A percentile compares a stretch with the other conserved stretches of the same genome.
Conservation (phyloP, 2,329 filamentous ascomycete species). For the Xylaria sp. region DNA sequence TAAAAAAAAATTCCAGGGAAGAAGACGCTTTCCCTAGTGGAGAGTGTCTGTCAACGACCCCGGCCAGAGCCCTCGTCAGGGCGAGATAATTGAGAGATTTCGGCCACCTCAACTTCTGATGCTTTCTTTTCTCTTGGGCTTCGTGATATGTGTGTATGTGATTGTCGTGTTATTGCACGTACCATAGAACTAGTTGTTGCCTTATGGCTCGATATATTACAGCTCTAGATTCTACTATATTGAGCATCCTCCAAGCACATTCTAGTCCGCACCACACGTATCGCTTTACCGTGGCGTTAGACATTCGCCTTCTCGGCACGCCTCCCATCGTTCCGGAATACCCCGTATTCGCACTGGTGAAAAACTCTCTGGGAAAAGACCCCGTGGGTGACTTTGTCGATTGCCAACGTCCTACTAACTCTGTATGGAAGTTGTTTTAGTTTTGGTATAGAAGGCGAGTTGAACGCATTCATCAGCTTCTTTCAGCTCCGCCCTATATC, state of each 20-base stretch:
- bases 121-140: background rate
- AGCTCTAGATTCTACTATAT: too few species aligned
- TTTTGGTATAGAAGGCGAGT: background rate
- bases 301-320: background rate
- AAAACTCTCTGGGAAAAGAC: background rate
- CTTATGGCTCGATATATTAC: too few species aligned
- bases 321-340: background rate
- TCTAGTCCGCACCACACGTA: too few species aligned
- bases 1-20: constrained; percentile 19
- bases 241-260: too few species aligned
- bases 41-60: constrained; percentile 20
- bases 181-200: background rate
- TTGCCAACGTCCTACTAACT: background rate
- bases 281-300: too few species aligned
- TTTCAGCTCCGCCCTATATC: background rate
- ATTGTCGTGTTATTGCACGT: too few species aligned
- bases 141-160: constrained; percentile 18
- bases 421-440: background rate
- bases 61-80: constrained; percentile 35
- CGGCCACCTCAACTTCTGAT: constrained; percentile 33
- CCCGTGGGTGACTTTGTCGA: constrained; percentile 3
- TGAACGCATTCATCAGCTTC: background rate
- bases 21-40: constrained; percentile 18
- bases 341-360: background rate
- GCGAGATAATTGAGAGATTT: constrained; percentile 38